phyloP scores from a whole-genome alignment of 2,329 filamentous ascomycete genomes.

The Aspergillus awamori region DNA sequence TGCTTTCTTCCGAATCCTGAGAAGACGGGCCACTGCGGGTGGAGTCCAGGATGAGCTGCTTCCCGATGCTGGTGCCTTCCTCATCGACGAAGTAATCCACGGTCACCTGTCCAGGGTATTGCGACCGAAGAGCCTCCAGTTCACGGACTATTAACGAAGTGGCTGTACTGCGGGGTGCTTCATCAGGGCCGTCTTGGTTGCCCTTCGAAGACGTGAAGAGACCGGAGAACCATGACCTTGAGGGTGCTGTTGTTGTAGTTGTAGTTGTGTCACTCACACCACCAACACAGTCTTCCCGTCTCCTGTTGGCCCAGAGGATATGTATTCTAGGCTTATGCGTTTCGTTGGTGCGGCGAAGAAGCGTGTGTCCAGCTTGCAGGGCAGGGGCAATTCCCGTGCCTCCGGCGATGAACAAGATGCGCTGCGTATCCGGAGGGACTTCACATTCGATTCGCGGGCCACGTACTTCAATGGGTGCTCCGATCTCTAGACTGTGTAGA shows the following conservation, averaged over 20 bases:
- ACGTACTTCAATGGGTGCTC: constrained; percentile 71
- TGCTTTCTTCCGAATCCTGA: constrained; percentile 30
- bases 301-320: constrained; percentile 81
- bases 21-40: constrained; percentile 25
- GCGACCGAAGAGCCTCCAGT: constrained; percentile 63
- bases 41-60: constrained; percentile 50
- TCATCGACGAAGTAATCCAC: constrained; percentile 83
- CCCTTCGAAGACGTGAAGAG: constrained; percentile 27
- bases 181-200: constrained; percentile 3
- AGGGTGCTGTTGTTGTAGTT: constrained; percentile 12
- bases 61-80: constrained; percentile 68
- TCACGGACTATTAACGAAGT: constrained; percentile 58
- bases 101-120: constrained; percentile 59
- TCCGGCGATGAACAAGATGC: constrained; percentile 82
- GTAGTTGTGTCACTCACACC: constrained; percentile 56
- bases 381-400: constrained; percentile 92
- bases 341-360: constrained; percentile 46
- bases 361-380: constrained; percentile 72
- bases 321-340: constrained; percentile 56
- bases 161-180: background rate
- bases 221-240: constrained; percentile 35
- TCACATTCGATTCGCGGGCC: constrained; percentile 75
- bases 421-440: constrained; percentile 57
- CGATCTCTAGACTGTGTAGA: constrained; percentile 65
- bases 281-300: constrained; percentile 66